Conservation (phyloP, 306 rosid species). For the Abrus pulchellus region DNA sequence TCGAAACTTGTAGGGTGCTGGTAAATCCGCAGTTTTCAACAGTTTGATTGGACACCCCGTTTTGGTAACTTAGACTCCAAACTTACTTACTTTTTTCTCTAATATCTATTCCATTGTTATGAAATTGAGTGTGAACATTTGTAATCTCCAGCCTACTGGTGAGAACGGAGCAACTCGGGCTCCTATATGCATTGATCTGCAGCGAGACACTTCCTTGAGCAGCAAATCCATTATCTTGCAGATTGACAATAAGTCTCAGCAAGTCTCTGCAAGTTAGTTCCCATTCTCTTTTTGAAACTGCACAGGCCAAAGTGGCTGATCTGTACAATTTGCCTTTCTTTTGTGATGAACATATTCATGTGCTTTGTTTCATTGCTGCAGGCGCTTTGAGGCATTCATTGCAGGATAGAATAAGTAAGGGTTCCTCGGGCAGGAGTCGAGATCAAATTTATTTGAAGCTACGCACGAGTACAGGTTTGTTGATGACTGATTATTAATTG, state of each 20-base stretch:
- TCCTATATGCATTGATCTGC: constrained; percentile 92
- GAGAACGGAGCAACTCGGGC: constrained; percentile 99
- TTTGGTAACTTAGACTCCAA: constrained; percentile 68
- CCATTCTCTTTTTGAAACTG: not conserved
- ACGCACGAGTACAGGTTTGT: constrained; percentile 92
- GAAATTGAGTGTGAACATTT: constrained; percentile 5
- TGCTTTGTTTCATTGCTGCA: constrained; percentile 51
- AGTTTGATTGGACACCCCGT: constrained; percentile 98
- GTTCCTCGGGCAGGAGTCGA: constrained; percentile 73
- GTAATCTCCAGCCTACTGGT: constrained; percentile 84
- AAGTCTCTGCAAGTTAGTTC: constrained; percentile 95
- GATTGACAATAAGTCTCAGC: constrained; percentile 94
- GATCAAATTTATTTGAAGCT: constrained; percentile 93
- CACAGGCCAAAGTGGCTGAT: constrained; percentile 26
- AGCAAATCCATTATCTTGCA: constrained; percentile 91
- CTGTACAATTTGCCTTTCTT: constrained; percentile 37
- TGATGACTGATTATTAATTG: constrained; percentile 34
- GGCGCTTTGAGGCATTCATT: constrained; percentile 95
- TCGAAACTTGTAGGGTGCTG: constrained; percentile 77
- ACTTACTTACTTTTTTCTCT: not conserved
- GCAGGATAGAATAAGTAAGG: constrained; percentile 91
- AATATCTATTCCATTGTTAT: not conserved
- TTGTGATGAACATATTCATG: constrained; percentile 8
- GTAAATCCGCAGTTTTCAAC: constrained; percentile 93
- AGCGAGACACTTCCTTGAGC: constrained; percentile 87